These are phyloP conservation scores for Bipolaris bicolor DNA, from an alignment of 2,329 filamentous ascomycete genomes.

Conservation along the genomic window DNA sequence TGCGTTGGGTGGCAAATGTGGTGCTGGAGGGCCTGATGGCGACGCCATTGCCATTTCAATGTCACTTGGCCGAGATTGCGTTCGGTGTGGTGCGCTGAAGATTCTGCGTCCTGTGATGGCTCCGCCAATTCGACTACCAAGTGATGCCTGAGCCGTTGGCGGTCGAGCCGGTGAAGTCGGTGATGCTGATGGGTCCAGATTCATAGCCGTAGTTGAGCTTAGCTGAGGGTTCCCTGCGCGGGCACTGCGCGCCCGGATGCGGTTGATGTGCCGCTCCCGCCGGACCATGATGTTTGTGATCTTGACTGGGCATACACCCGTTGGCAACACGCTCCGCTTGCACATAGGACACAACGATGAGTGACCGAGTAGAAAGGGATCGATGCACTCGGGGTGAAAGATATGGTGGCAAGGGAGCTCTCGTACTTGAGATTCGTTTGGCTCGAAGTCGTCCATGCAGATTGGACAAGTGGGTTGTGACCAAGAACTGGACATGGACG, in stretches of 20 bases:
- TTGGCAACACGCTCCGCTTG: conserved; percentile 80
- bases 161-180: conserved; percentile 8
- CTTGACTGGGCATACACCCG: conserved; percentile 58
- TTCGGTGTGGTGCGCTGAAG: conserved; percentile 39
- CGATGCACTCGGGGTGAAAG: conserved; percentile 91
- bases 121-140: conserved; percentile 34
- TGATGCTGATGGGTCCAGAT: conserved; percentile 2
- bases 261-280: conserved; percentile 72
- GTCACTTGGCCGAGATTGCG: conserved; percentile 28
- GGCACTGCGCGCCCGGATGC: conserved; percentile 59
- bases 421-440: conserved; percentile 73
- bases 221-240: conserved; percentile 13
- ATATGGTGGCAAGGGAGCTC: conserved; percentile 91
- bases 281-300: conserved; percentile 84
- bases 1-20: not conserved
- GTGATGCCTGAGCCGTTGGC: conserved; percentile 26
- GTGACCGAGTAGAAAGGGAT: conserved; percentile 76
- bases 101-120: conserved; percentile 35
- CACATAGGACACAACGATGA: conserved; percentile 91
- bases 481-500: conserved; percentile 46
- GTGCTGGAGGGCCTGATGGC: not conserved
- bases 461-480: conserved; percentile 88
- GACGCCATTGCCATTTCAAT: conserved; percentile 40
- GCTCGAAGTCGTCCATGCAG: conserved; percentile 80
- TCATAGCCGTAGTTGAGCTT: not conserved